phyloP scores from a whole-genome alignment of 1,284 basidiomycete genomes.

The Trametes versicolor region DNA sequence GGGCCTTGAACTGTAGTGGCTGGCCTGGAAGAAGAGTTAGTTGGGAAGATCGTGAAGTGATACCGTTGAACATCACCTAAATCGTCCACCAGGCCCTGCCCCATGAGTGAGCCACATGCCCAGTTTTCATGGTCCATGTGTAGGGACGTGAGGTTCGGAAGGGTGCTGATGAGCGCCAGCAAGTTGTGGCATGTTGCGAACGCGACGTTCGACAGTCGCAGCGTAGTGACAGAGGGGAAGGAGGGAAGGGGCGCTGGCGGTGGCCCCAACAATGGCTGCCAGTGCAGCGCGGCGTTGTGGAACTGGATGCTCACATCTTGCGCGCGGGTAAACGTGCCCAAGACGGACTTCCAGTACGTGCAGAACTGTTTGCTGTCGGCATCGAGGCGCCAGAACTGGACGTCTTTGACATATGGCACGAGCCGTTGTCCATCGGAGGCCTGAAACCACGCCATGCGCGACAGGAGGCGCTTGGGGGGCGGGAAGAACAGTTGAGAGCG shows the following conservation, averaged over 20 bases:
- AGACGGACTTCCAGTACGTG: not conserved
- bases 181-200: conserved; percentile 11
- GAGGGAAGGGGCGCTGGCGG: not conserved
- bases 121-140: conserved; percentile 6
- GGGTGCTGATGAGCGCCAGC: not conserved
- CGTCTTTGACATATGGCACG: conserved; percentile 8
- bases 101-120: conserved; percentile 2
- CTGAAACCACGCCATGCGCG: conserved; percentile 9
- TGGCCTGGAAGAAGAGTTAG: not conserved
- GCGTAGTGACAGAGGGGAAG: conserved; percentile 8
- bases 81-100: not conserved
- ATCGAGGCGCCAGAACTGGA: conserved; percentile 14
- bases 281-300: conserved; percentile 4
- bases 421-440: not conserved
- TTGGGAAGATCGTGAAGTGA: too few species aligned
- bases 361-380: conserved; percentile 1
- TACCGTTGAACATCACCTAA: not conserved
- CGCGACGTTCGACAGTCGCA: conserved; percentile 10
- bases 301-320: conserved; percentile 12
- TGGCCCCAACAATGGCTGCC: not conserved
- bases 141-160: not conserved
- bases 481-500: not conserved
- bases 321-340: not conserved
- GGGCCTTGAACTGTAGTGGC: not conserved
- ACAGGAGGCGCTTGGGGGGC: not conserved